Conservation (phyloP, 2,329 filamentous ascomycete species). For the Trichoderma sp. region DNA sequence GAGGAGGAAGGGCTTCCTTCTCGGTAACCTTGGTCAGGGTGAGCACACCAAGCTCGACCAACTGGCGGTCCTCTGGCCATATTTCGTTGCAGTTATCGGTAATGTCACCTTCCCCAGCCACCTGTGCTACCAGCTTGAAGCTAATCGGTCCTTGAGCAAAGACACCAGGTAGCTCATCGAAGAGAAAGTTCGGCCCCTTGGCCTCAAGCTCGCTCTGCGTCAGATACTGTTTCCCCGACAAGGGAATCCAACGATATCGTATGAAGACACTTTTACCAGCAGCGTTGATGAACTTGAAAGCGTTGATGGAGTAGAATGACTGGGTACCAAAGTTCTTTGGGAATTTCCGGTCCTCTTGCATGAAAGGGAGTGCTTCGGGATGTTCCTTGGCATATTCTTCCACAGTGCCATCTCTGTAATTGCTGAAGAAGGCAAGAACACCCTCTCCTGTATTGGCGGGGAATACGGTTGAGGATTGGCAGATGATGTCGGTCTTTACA, state of each 20-base stretch:
- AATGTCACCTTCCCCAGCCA: slow-evolving; percentile 1
- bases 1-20: not conserved
- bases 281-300: slow-evolving; percentile 6
- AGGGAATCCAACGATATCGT: slow-evolving; percentile 11
- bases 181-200: slow-evolving; percentile 3
- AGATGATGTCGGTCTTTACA: slow-evolving; percentile 8
- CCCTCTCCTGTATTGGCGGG: not conserved
- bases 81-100: slow-evolving; percentile 1
- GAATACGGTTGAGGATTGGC: slow-evolving; percentile 1
- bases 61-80: slow-evolving; percentile 9
- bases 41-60: slow-evolving; percentile 9
- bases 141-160: not conserved
- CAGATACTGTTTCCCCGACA: not conserved
- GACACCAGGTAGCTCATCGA: slow-evolving; percentile 1
- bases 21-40: not conserved
- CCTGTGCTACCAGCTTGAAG: slow-evolving; percentile 13
- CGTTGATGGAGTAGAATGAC: slow-evolving; percentile 16
- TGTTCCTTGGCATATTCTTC: slow-evolving; percentile 6
- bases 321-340: slow-evolving; percentile 2
- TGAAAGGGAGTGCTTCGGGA: not conserved
- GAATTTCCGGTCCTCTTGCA: not conserved
- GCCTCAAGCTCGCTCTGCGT: not conserved
- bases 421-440: not conserved
- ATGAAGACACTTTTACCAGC: not conserved
- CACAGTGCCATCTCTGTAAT: not conserved